Base-by-base conservation (phyloP, 495 filamentous ascomycete genomes). In the Lasiosphaeris hirsuta region DNA sequence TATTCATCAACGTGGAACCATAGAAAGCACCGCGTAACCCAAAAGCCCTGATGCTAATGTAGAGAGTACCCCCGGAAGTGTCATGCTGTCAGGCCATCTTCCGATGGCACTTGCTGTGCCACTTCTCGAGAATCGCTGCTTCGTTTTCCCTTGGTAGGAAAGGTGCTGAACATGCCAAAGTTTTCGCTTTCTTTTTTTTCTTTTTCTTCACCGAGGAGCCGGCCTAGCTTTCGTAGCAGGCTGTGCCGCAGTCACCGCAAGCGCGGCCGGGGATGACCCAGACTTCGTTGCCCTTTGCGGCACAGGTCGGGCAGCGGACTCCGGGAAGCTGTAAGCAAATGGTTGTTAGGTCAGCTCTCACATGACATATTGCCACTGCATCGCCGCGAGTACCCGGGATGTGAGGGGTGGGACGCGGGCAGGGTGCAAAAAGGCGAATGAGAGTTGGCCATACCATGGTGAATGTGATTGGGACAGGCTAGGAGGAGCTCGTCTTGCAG, bases 261-360 rank as follows among this genome's bases (percentile, higher is more conserved):
- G 66, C 60, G 35, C 63, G 60, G 15, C 74, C 74, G 37, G 65
- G 71, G 18, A 75, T 72, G 17, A 76, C 74, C 74, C 72, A 76
- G 39, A 72, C 68, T 17, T 75, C 74, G 30, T 67, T 17, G 37
- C 72, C 74, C 13, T 67, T 67, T 30, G 54, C 59, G 45, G 70
- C 67, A 51, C 73, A 77, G 7, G 67, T 71, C 35, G 72, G 65
- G 56, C 73, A 77, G 47, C 63, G 67, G 15, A 69, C 63, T 10
- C 67, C 67, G 33, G 67, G 67, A 47, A 69, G 51, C 50, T 58
- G 45, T 49, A 43, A 13, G 9, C 48, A 23, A 18, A 39, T 14
- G 2, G 17, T 13, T 15, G 48, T 63, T 39, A 60, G 55, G 15
- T 44, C 37, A 52, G 34, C 38, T 54, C 46, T 53, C 56, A 58